Evolutionary conservation across 352 stramenopile species (phyloP).

Genomic region (Phytophthora europaea): DNA sequence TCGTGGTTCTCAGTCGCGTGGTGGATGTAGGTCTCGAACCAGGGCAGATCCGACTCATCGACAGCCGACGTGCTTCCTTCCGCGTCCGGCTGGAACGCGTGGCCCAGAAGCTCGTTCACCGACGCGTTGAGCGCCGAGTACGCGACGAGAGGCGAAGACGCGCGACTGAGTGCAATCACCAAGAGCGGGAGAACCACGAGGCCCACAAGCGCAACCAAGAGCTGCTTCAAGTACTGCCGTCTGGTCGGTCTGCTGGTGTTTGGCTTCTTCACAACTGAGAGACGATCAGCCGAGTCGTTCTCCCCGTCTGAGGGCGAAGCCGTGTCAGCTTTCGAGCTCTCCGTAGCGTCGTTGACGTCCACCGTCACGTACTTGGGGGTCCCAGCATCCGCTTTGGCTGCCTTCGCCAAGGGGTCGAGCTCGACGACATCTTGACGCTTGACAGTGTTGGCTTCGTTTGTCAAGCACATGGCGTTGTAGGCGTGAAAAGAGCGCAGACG

Average conservation of each 20-base stretch:
- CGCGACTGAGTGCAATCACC: constrained; percentile 10
- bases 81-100: background rate
- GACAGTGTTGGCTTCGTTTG: background rate
- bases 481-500: background rate
- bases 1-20: constrained; percentile 20
- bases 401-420: background rate
- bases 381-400: background rate
- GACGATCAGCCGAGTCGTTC: background rate
- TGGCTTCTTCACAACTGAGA: background rate
- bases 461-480: background rate
- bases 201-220: background rate
- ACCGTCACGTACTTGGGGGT: constrained; percentile 8
- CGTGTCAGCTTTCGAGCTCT: background rate
- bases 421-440: background rate
- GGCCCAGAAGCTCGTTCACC: constrained; percentile 20
- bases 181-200: constrained; percentile 14
- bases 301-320: background rate
- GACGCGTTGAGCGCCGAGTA: constrained; percentile 24
- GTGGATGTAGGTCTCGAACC: constrained; percentile 12
- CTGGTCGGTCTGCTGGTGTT: background rate
- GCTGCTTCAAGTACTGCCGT: background rate
- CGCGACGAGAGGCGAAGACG: constrained; percentile 10
- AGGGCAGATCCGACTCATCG: background rate
- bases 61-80: background rate
- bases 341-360: background rate